Evolutionary conservation across 441 rosid species (phyloP).

Genomic region (Pelargonium fulgidum): DNA sequence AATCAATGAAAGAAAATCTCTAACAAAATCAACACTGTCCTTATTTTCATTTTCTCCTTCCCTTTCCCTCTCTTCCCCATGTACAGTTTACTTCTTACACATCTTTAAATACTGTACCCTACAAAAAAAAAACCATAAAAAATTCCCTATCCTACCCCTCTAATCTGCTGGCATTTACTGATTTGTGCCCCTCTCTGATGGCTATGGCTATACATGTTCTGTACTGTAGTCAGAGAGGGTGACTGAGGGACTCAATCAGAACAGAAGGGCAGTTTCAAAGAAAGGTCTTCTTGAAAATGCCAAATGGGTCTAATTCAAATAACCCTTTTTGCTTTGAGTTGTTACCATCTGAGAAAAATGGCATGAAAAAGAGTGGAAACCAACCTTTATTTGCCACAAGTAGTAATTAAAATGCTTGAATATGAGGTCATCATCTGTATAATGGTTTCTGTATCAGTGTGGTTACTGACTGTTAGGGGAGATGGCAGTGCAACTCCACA

Average conservation of each 20-base stretch:
- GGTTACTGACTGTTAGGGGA: slow-evolving; percentile 22
- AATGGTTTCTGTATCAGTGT: slow-evolving; percentile 15
- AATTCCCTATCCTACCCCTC: slow-evolving; percentile 1
- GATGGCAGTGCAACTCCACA: slow-evolving; percentile 13
- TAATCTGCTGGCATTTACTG: not conserved
- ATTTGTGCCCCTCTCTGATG: not conserved
- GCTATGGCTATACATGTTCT: not conserved
- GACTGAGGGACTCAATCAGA: slow-evolving; percentile 1
- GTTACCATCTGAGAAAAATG: slow-evolving; percentile 23
- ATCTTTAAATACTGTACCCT: slow-evolving; percentile 5
- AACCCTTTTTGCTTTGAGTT: slow-evolving; percentile 15
- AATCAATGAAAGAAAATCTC: slow-evolving; percentile 30
- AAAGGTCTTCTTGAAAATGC: slow-evolving; percentile 8
- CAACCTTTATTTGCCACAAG: slow-evolving; percentile 27
- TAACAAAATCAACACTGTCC: slow-evolving; percentile 26
- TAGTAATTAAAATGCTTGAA: slow-evolving; percentile 18
- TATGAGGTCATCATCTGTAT: slow-evolving; percentile 18
- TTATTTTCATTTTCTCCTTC: not conserved
- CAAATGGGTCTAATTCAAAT: not conserved
- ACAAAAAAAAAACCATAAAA: not conserved
- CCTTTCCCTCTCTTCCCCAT: slow-evolving; percentile 6
- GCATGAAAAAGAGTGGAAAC: slow-evolving; percentile 17
- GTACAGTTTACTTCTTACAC: slow-evolving; percentile 25
- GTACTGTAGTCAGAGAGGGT: slow-evolving; percentile 5
- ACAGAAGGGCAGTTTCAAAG: not conserved